phyloP scores from a whole-genome alignment of 2,329 filamentous ascomycete species.

The Colletotrichum costaricense region DNA sequence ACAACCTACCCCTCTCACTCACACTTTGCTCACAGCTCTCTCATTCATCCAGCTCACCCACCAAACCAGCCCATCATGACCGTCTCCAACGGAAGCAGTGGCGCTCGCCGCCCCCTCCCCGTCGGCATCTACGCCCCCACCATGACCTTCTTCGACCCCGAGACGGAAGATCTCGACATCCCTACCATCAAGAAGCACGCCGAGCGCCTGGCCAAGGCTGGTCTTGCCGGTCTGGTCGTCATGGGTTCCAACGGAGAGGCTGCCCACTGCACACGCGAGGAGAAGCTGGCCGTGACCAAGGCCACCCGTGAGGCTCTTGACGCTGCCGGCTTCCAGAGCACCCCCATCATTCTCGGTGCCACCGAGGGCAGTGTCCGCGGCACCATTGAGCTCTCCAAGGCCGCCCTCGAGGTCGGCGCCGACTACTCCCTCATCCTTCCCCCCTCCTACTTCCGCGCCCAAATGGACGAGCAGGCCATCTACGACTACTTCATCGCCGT shows the following conservation, averaged over 20 bases:
- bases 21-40: slow-evolving; percentile 20
- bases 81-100: slow-evolving; percentile 37
- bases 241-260: slow-evolving; percentile 95
- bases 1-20: background rate
- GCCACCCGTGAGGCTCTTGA: slow-evolving; percentile 86
- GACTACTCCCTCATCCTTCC: slow-evolving; percentile 85
- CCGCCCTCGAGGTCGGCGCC: slow-evolving; percentile 75
- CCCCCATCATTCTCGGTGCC: slow-evolving; percentile 86
- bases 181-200: slow-evolving; percentile 84
- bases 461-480: slow-evolving; percentile 79
- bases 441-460: slow-evolving; percentile 84
- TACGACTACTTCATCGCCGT: slow-evolving; percentile 80
- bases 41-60: slow-evolving; percentile 12
- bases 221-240: slow-evolving; percentile 83
- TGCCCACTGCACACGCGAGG: slow-evolving; percentile 82
- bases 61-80: slow-evolving; percentile 34
- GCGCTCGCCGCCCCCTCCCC: slow-evolving; percentile 68
- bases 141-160: slow-evolving; percentile 89
- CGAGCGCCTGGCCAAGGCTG: slow-evolving; percentile 79
- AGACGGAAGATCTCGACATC: slow-evolving; percentile 87
- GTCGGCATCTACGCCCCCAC: slow-evolving; percentile 89
- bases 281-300: slow-evolving; percentile 79
- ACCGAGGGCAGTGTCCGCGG: slow-evolving; percentile 85
- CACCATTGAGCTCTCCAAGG: slow-evolving; percentile 79
- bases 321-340: slow-evolving; percentile 78